These are phyloP conservation scores for Blastobotrys illinoisensis DNA, from an alignment of 1,139 yeast genomes.

Conservation along the genomic window DNA sequence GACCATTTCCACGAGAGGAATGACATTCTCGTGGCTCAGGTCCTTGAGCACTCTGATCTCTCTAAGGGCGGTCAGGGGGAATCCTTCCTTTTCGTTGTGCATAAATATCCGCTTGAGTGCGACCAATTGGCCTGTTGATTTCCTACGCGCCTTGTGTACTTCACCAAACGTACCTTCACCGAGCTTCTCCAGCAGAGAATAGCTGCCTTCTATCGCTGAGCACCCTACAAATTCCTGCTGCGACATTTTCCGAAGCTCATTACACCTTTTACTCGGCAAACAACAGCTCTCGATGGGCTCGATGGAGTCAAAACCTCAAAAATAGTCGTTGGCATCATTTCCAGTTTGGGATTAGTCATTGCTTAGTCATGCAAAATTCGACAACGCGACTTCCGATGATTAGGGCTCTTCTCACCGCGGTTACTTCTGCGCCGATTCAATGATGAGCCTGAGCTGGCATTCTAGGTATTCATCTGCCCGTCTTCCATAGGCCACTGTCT, in stretches of 20 bases:
- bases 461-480: too few relatives aligned
- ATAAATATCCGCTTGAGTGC: constrained; percentile 82
- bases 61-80: constrained; percentile 92
- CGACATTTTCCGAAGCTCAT: neutral
- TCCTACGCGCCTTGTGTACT: constrained; percentile 66
- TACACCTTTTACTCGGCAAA: neutral
- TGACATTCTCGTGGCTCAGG: constrained; percentile 62
- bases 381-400: too few relatives aligned
- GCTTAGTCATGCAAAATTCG: too few relatives aligned
- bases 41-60: constrained; percentile 81
- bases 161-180: constrained; percentile 92
- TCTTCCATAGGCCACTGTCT: too few relatives aligned
- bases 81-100: constrained; percentile 83
- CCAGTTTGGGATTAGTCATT: neutral
- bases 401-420: too few relatives aligned
- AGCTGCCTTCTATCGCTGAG: constrained; percentile 35
- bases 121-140: constrained; percentile 50
- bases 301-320: neutral
- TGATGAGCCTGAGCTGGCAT: too few relatives aligned
- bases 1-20: constrained; percentile 78
- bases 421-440: too few relatives aligned
- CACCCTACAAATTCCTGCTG: constrained; percentile 25
- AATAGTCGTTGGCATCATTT: neutral
- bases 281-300: neutral
- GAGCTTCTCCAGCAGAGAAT: constrained; percentile 56